Evolutionary conservation across 768 basidiomycete genomes (phyloP).

Genomic region (Collybiopsis luxurians): DNA sequence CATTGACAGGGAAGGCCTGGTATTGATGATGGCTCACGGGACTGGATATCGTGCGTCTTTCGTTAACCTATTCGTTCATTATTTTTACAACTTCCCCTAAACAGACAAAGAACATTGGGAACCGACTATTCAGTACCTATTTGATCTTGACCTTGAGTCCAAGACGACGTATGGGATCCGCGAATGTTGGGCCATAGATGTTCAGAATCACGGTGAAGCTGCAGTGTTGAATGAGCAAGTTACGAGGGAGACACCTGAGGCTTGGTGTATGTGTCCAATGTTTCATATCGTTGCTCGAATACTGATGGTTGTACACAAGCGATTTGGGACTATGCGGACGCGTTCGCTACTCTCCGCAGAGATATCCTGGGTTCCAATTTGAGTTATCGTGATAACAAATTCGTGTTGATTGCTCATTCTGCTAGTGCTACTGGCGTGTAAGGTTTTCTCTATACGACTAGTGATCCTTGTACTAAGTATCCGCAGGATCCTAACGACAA

Average conservation of each 20-base stretch:
- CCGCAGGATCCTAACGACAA: slow-evolving; percentile 1
- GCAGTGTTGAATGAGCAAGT: slow-evolving; percentile 1
- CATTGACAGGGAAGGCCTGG: background rate
- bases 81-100: too few relatives aligned
- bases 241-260: background rate
- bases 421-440: slow-evolving; percentile 5
- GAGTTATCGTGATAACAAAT: slow-evolving; percentile 2
- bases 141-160: background rate
- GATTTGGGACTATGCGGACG: slow-evolving; percentile 5
- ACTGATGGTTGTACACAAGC: background rate
- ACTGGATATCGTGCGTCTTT: slow-evolving; percentile 6
- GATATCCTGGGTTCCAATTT: background rate
- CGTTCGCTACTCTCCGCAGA: slow-evolving; percentile 4
- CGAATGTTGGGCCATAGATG: slow-evolving; percentile 4
- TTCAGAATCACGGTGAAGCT: slow-evolving; percentile 6
- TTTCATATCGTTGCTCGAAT: background rate
- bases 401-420: slow-evolving; percentile 5
- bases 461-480: background rate
- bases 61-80: background rate
- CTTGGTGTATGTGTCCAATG: background rate
- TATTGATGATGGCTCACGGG: slow-evolving; percentile 7
- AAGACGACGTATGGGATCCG: background rate
- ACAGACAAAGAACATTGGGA: slow-evolving; percentile 9
- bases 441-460: background rate
- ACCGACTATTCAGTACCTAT: background rate